phyloP scores from a whole-genome alignment of 768 basidiomycete species.

The Phaeotremella skinneri region DNA sequence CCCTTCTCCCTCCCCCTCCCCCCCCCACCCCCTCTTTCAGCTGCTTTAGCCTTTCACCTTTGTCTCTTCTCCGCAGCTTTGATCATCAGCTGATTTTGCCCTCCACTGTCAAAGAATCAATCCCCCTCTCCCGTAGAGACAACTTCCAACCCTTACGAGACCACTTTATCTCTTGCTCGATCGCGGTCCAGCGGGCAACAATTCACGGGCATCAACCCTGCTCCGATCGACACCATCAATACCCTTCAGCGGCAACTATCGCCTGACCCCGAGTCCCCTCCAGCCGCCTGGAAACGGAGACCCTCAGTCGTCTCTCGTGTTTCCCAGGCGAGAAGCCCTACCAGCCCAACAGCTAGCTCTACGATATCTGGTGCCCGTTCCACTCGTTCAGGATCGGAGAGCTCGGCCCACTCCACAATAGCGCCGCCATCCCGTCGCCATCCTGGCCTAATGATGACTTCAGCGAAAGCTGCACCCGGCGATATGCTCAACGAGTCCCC shows the following conservation, averaged over 20 bases:
- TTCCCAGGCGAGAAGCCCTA: not conserved
- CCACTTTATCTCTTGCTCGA: not conserved
- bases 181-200: conserved; percentile 6
- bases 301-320: conserved; percentile 16
- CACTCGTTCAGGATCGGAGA: conserved; percentile 17
- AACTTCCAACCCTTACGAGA: conserved; percentile 18
- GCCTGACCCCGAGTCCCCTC: conserved; percentile 37
- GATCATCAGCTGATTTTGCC: not conserved
- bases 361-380: not conserved
- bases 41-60: not conserved
- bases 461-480: conserved; percentile 13
- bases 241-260: conserved; percentile 37
- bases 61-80: not conserved
- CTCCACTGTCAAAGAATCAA: conserved; percentile 24
- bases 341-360: conserved; percentile 8
- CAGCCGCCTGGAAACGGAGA: conserved; percentile 48
- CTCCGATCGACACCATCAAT: conserved; percentile 19
- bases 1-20: too few species aligned
- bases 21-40: not conserved
- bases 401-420: conserved; percentile 11
- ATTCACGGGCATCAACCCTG: conserved; percentile 6
- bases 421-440: conserved; percentile 15
- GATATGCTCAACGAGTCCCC: conserved; percentile 40
- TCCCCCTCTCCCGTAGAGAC: conserved; percentile 30
- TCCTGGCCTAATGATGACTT: conserved; percentile 20